A percentile compares a stretch with the other conserved stretches of the same genome.
phyloP scores from a whole-genome alignment of 2,329 filamentous ascomycete species.

The Dactylellina drechsleri region DNA sequence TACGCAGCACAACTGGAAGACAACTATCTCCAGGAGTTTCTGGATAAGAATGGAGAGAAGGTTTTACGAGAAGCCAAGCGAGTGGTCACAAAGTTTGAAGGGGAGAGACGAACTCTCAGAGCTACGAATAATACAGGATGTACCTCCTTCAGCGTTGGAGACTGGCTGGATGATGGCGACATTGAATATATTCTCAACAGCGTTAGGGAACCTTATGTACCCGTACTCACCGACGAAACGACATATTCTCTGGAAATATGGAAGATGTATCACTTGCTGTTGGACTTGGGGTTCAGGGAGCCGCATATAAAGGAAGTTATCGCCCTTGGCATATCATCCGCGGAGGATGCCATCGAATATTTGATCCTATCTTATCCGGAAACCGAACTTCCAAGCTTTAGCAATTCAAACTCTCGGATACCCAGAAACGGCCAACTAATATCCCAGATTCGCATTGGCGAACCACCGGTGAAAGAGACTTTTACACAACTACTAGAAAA shows the following conservation, averaged over 20 bases:
- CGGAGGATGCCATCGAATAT: constrained; percentile 90
- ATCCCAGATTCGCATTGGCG: constrained; percentile 19
- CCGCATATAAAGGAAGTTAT: constrained; percentile 73
- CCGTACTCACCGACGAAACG: constrained; percentile 65
- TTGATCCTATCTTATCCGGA: constrained; percentile 78
- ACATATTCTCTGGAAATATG: constrained; percentile 73
- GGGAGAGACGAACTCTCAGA: constrained; percentile 68
- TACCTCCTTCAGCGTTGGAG: constrained; percentile 32
- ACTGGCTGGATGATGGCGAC: constrained; percentile 51
- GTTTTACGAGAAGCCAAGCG: constrained; percentile 80
- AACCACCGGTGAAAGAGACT: constrained; percentile 10
- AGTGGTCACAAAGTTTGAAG: constrained; percentile 80
- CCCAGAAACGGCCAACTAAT: constrained; percentile 34
- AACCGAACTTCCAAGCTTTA: constrained; percentile 77
- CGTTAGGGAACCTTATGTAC: constrained; percentile 8
- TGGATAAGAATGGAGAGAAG: constrained; percentile 84
- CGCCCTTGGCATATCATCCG: constrained; percentile 55
- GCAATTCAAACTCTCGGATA: constrained; percentile 51
- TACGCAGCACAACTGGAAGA: constrained; percentile 89
- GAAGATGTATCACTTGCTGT: constrained; percentile 80
- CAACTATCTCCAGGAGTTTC: constrained; percentile 85
- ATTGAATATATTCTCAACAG: constrained; percentile 48
- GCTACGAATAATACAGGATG: constrained; percentile 59
- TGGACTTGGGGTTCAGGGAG: constrained; percentile 74
- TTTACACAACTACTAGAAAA: constrained; percentile 15